These are phyloP conservation scores for Helianthus annuus DNA, from an alignment of 129 eudicot species.

Conservation along the genomic window HanXRQr2.0-SUNRISE NC_035437.2:161980194-161980693, in stretches of 20 bases:
- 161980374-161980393: no score
- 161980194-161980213: no score
- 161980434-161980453: not conserved
- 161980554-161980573: conserved; percentile 28
- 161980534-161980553: conserved; percentile 13
- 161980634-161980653: not conserved
- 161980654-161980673: not conserved
- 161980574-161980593: conserved; percentile 12
- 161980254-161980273: no score
- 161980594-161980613: conserved; percentile 19
- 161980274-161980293: no score
- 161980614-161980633: not conserved
- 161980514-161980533: conserved; percentile 12
- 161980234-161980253: no score
- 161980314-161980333: no score
- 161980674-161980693: not conserved
- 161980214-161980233: no score
- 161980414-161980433: not conserved
- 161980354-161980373: no score
- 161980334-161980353: no score
- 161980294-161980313: no score
- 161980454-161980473: not conserved
- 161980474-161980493: conserved; percentile 26
- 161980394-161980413: no score
- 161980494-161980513: conserved; percentile 20